Evolutionary conservation across 2,329 filamentous ascomycete genomes (phyloP).

Genomic region (Aotearoamyces nothofagi): DNA sequence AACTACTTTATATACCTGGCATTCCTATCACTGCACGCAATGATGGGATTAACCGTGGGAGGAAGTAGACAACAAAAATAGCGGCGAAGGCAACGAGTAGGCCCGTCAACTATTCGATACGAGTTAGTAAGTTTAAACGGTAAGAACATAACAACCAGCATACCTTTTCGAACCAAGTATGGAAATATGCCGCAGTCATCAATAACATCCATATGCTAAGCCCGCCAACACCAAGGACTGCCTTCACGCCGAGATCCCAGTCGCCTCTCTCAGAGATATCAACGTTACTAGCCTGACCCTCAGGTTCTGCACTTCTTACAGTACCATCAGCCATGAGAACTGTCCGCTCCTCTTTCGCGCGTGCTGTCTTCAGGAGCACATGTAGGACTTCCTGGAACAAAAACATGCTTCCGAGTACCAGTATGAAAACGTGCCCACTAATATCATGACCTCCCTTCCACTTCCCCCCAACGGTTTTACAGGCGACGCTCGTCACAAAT

Average conservation of each 20-base stretch:
- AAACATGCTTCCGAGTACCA: conserved; percentile 72
- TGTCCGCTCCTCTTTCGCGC: conserved; percentile 42
- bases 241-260: conserved; percentile 33
- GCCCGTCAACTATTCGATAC: conserved; percentile 28
- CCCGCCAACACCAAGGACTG: conserved; percentile 47
- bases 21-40: conserved; percentile 30
- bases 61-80: conserved; percentile 33
- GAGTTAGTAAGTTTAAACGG: conserved; percentile 1
- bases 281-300: conserved; percentile 15
- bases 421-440: conserved; percentile 84
- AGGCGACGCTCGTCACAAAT: conserved; percentile 60
- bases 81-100: conserved; percentile 29
- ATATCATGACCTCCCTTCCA: conserved; percentile 97
- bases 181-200: conserved; percentile 97
- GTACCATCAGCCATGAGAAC: conserved; percentile 53
- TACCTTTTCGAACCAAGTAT: conserved; percentile 97
- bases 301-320: conserved; percentile 40
- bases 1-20: conserved; percentile 24
- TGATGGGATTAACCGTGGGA: conserved; percentile 27
- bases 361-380: conserved; percentile 32
- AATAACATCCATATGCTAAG: conserved; percentile 90
- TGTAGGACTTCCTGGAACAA: conserved; percentile 67
- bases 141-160: conserved; percentile 13
- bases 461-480: conserved; percentile 64
- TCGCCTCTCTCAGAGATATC: conserved; percentile 5